A percentile compares a stretch with the other conserved stretches of the same genome.
phyloP scores from a whole-genome alignment of 805 yeast genomes.

The Metschnikowia dekortorum region DNA sequence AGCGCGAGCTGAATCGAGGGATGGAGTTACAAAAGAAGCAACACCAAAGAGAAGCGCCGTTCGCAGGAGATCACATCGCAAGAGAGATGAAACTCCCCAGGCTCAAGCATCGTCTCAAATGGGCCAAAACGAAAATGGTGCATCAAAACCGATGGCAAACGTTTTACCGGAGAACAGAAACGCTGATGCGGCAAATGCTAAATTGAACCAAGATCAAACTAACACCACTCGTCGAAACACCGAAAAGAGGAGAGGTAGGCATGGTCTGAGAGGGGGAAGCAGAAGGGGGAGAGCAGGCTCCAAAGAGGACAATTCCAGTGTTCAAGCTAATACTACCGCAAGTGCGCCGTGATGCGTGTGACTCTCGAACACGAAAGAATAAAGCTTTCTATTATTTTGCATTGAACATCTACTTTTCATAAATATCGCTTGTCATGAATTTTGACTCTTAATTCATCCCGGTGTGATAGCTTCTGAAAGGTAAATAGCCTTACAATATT shows the following conservation, averaged over 20 bases:
- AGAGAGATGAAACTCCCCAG: not conserved
- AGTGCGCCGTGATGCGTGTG: not conserved
- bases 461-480: not conserved
- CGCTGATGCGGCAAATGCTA: not conserved
- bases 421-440: not conserved
- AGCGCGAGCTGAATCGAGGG: not conserved
- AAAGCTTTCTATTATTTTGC: not conserved
- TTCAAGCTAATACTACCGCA: not conserved
- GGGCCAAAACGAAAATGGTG: not conserved
- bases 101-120: not conserved
- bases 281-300: constrained; percentile 2
- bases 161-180: not conserved
- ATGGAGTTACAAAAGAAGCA: not conserved
- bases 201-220: not conserved
- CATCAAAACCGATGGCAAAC: not conserved
- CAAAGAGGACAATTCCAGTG: not conserved
- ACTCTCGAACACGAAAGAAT: not conserved
- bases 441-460: not conserved
- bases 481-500: constrained; percentile 36
- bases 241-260: constrained; percentile 17
- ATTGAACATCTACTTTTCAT: not conserved
- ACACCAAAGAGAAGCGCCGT: not conserved
- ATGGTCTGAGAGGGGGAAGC: constrained; percentile 6
- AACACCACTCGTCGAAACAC: not conserved
- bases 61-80: not conserved